phyloP scores from a whole-genome alignment of 371 early-diverging fungal genomes.

The Mortierella sp. region DNA sequence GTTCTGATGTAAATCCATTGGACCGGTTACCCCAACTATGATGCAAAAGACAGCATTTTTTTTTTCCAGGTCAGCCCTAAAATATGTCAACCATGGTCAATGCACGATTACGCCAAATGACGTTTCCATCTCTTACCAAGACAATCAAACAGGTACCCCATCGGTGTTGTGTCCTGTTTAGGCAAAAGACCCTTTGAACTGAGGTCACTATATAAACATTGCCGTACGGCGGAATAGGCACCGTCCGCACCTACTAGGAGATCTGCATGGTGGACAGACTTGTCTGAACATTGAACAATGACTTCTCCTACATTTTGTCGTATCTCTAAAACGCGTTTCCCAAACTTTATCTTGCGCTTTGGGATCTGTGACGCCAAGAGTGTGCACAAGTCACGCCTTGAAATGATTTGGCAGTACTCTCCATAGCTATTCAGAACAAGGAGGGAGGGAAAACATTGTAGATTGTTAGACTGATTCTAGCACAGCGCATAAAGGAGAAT shows the following conservation, averaged over 20 bases:
- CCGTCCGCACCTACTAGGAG: constrained; percentile 42
- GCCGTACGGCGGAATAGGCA: constrained; percentile 35
- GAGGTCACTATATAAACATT: constrained; percentile 30
- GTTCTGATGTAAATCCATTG: constrained; percentile 24
- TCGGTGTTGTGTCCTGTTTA: constrained; percentile 28
- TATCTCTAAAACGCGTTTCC: constrained; percentile 34
- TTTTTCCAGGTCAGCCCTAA: too few relatives aligned
- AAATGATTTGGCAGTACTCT: constrained; percentile 31
- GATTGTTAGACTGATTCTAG: too few relatives aligned
- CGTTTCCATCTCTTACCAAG: constrained; percentile 15
- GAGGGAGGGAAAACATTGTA: too few relatives aligned
- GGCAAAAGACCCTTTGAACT: constrained; percentile 24
- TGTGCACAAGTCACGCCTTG: constrained; percentile 29
- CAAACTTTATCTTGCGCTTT: constrained; percentile 32
- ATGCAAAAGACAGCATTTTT: background rate
- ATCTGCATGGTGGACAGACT: constrained; percentile 33
- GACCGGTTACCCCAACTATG: constrained; percentile 32
- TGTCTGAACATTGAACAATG: constrained; percentile 33
- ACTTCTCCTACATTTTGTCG: constrained; percentile 37
- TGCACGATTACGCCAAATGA: background rate
- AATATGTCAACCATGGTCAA: background rate
- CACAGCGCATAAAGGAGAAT: background rate
- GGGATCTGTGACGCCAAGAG: constrained; percentile 31
- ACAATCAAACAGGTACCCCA: constrained; percentile 37
- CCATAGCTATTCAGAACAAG: constrained; percentile 21